These are phyloP conservation scores for Cryptococcus hybrid DNA, from an alignment of 1,284 basidiomycete genomes.

Conservation along the genomic window DNA sequence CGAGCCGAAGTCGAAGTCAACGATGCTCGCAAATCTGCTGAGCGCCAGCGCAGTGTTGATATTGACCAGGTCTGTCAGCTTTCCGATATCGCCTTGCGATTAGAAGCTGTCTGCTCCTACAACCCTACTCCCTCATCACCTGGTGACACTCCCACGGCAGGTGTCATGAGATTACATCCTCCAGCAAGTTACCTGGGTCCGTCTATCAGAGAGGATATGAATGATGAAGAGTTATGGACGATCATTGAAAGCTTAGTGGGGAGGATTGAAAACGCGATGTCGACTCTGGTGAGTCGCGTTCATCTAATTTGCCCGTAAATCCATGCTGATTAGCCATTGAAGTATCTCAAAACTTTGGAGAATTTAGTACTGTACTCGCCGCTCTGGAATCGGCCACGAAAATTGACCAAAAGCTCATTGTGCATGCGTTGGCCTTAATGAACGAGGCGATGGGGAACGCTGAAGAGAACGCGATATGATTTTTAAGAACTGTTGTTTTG, in stretches of 20 bases:
- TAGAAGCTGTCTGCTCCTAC: conserved; percentile 74
- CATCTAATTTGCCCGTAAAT: not conserved
- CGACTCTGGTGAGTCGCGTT: conserved; percentile 55
- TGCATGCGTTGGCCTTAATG: conserved; percentile 42
- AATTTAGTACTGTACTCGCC: conserved; percentile 45
- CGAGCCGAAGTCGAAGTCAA: conserved; percentile 52
- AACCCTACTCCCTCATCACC: conserved; percentile 46
- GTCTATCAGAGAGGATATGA: conserved; percentile 66
- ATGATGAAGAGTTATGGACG: conserved; percentile 70
- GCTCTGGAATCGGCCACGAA: conserved; percentile 47
- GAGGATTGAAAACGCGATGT: conserved; percentile 77
- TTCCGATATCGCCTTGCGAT: conserved; percentile 70
- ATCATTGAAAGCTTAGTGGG: conserved; percentile 72
- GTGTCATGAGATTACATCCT: conserved; percentile 30
- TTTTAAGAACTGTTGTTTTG: too few relatives aligned
- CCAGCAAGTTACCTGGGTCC: conserved; percentile 70
- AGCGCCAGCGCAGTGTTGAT: conserved; percentile 64
- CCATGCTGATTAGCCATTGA: conserved; percentile 3
- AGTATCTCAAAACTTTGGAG: conserved; percentile 51
- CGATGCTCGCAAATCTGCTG: conserved; percentile 54
- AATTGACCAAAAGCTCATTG: conserved; percentile 34
- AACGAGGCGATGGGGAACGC: conserved; percentile 20
- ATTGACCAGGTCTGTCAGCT: conserved; percentile 77
- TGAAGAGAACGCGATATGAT: too few relatives aligned
- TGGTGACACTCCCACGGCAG: conserved; percentile 2